A percentile compares a stretch with the other conserved stretches of the same genome.
Evolutionary conservation across 345 rosid species (phyloP).

Genomic region (Angophora floribunda): DNA sequence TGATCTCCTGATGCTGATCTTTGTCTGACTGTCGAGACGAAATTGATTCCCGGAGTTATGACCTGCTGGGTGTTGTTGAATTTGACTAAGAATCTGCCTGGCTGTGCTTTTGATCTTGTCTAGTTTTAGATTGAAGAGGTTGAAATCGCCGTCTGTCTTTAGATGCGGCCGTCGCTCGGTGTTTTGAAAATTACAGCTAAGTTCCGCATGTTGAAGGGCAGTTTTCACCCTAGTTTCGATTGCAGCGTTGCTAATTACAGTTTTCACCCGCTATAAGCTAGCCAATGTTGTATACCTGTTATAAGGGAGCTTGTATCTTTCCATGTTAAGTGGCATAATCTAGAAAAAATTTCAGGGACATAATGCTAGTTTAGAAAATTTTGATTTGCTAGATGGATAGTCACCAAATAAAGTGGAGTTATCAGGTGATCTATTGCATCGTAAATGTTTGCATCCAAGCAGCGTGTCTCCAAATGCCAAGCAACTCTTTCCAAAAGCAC

Average conservation of each 20-base stretch:
- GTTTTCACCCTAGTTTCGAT: not conserved
- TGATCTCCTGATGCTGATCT: not conserved
- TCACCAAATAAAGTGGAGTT: not conserved
- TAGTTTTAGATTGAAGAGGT: not conserved
- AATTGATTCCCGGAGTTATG: not conserved
- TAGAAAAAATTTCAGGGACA: accelerated
- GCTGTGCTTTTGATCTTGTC: not conserved
- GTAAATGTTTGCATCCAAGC: not conserved
- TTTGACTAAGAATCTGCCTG: not conserved
- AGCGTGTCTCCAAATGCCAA: not conserved
- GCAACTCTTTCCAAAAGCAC: not conserved
- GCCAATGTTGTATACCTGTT: not conserved
- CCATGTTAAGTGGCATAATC: not conserved
- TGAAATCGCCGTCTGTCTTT: not conserved
- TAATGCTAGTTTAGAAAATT: not conserved
- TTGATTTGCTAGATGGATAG: not conserved
- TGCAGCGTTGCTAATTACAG: not conserved
- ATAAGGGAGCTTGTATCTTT: not conserved
- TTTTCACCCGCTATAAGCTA: not conserved
- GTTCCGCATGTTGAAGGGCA: not conserved
- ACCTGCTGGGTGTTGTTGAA: not conserved
- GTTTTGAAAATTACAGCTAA: not conserved
- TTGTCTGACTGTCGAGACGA: not conserved
- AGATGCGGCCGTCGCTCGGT: not conserved
- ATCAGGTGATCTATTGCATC: not conserved